Base-by-base conservation (phyloP, 2,329 filamentous ascomycete species). In the Paecilomyces sp. region DNA sequence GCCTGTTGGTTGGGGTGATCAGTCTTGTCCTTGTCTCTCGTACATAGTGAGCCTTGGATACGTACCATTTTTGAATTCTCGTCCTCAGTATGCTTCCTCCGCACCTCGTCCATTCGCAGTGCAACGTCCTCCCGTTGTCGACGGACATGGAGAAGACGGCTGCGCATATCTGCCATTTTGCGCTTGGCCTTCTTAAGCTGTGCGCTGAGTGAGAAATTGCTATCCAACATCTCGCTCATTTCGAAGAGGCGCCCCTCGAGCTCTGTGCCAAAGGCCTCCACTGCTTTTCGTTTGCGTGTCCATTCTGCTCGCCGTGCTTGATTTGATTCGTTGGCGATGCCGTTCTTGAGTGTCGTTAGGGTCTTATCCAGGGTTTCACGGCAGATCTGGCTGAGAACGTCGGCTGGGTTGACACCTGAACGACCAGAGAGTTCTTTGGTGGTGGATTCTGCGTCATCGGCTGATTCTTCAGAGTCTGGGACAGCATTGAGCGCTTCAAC, bases 191-290 rank as follows among this genome's bases (percentile, higher is more conserved):
- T 73, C 59, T 76, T 79, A 54, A 80, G 65, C 59, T 79, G 77
- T 56, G 76, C 72, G 28, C 76, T 75, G 25, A 82, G 74, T 2
- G 75, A 70, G 59, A 76, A 79, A 54, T 82, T 77, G 57, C 79
- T 78, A 60, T 83, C 79, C 2, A 83, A 75, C 24, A 81, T 76
- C 63, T 81, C 80, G 60, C 80, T 82, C 30, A 84, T 69, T 52
- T 80, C 77, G 54, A 83, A 76, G 2, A 84, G 68, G 24, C 79
- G 76, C 30, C 79, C 77, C 18, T 79, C 77, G 18, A 84, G 69
- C 56, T 80, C 78, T 8, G 75, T 70, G 13, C 77, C 76, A 65
- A 80, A 84, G 4, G 75, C 74, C 41, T 81, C 72, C 0, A 82
- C 74, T 4, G 79, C 76, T 57, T 79, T 79, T 61, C 76, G 72